These are phyloP conservation scores for Penicillium brevicompactum DNA, from an alignment of 2,329 filamentous ascomycete genomes.

Conservation along the genomic window DNA sequence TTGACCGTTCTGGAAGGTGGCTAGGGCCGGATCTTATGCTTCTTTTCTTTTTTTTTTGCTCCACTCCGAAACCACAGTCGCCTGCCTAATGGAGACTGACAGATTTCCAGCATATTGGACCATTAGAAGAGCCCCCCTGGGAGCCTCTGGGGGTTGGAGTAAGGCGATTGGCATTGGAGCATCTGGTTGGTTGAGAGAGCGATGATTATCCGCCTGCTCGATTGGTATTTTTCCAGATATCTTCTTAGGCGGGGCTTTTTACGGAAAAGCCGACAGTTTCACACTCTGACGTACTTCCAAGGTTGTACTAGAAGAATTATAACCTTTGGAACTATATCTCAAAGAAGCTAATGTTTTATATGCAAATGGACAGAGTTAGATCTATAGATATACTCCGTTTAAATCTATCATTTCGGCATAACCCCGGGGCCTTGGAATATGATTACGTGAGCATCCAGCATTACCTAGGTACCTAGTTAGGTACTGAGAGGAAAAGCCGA, in stretches of 20 bases:
- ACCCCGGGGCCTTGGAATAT: too few relatives aligned
- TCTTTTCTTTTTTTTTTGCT: slow-evolving; percentile 17
- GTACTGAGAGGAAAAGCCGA: too few relatives aligned
- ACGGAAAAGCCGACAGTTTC: background rate
- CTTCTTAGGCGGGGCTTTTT: slow-evolving; percentile 9
- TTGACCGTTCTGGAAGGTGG: slow-evolving; percentile 29
- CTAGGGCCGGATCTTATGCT: slow-evolving; percentile 25
- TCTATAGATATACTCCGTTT: too few relatives aligned
- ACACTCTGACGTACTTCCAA: too few relatives aligned
- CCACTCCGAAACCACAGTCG: slow-evolving; percentile 19
- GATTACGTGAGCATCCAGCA: too few relatives aligned
- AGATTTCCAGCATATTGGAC: slow-evolving; percentile 15
- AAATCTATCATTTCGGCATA: too few relatives aligned
- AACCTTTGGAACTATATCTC: too few relatives aligned
- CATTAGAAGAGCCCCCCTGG: background rate
- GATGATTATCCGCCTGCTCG: slow-evolving; percentile 15
- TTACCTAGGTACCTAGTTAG: too few relatives aligned
- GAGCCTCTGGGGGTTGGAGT: slow-evolving; percentile 10
- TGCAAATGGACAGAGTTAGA: too few relatives aligned
- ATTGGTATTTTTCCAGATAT: slow-evolving; percentile 16
- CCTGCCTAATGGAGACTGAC: slow-evolving; percentile 28
- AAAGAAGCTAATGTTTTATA: too few relatives aligned
- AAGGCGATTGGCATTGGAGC: slow-evolving; percentile 8
- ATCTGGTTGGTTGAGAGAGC: slow-evolving; percentile 13
- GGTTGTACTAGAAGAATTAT: too few relatives aligned